Evolutionary conservation across 805 yeast genomes (phyloP), one percentile per base, ranked within the genome.

Genomic region (Scheffersomyces stipitis): DNA sequence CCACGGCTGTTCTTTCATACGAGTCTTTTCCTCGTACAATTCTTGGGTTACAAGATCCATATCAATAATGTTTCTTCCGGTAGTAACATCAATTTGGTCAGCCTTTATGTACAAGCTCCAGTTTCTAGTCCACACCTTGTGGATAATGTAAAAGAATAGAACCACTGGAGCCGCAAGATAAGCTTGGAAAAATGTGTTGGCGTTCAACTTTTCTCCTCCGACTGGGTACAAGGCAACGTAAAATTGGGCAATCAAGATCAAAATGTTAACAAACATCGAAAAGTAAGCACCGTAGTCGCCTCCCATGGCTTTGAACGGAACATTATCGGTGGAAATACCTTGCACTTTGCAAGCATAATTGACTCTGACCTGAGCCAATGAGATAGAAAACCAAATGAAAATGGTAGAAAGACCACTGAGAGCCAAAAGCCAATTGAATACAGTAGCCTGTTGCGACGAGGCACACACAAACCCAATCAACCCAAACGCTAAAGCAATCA

Each of bases 331-430:
- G 9, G 48, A 39, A 42, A 69, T 53, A 5, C 64, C 64, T 46
- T 85, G 89, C 1, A 69, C 75, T 27, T 58, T 52, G 44, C 77
- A 70, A 1, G 84, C 88, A 33, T 71, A 69, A 51, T 76, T 74
- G 63, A 83, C 86, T 40, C 80, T 73, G 27, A 81, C 49, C 50
- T 85, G 91, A 27, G 82, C 76, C 28, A 75, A 63, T 48, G 83
- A 79, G 43, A 85, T 80, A 5, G 87, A 75, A 35, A 82, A 82
- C 95, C 95, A 86, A 15, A 86, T 81, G 61, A 83, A 78, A 41
- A 85, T 69, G n/a, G 89, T 79, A 1, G 89, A 78, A 41, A 86
- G 64, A 40, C 90, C 89, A 27, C 87, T 79, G 16, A 86, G 58
- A n/a, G 90, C 83, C 49, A 83, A 66, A 55, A 86, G 61, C 93